phyloP scores from a whole-genome alignment of 768 basidiomycete species.

The Coprinopsis marcescibilis region DNA sequence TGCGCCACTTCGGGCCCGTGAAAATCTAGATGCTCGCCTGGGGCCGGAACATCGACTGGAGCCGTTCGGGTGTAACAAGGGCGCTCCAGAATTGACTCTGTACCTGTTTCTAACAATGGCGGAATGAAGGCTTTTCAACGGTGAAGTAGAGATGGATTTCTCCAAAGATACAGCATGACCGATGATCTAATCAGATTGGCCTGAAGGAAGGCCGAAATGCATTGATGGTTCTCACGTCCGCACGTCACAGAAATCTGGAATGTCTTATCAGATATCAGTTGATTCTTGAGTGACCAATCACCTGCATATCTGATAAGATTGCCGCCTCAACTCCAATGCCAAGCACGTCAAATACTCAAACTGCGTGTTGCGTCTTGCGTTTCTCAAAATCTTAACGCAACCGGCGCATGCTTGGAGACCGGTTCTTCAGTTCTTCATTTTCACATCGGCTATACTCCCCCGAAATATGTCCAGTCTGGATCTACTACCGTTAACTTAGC shows the following conservation, averaged over 20 bases:
- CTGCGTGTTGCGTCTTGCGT: background rate
- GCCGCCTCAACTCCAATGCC: background rate
- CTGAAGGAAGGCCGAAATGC: background rate
- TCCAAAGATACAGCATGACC: constrained; percentile 4
- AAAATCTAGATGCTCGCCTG: constrained; percentile 7
- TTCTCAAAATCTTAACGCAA: too few relatives aligned
- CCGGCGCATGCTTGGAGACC: too few relatives aligned
- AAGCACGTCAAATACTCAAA: constrained; percentile 3
- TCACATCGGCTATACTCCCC: constrained; percentile 1
- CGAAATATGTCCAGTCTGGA: background rate
- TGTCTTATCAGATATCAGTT: constrained; percentile 24
- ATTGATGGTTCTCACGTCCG: constrained; percentile 19
- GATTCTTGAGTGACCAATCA: constrained; percentile 13
- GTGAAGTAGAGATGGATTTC: constrained; percentile 1
- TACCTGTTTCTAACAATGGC: background rate
- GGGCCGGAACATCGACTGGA: background rate
- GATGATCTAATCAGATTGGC: constrained; percentile 11
- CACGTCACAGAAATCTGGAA: constrained; percentile 9
- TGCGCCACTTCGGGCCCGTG: background rate
- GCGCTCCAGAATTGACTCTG: background rate
- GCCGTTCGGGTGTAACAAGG: background rate
- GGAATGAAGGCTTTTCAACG: background rate
- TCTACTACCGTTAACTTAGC: background rate
- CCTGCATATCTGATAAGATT: constrained; percentile 31
- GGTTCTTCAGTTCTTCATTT: constrained; percentile 3